A percentile compares a stretch with the other conserved stretches of the same genome.
Conservation (phyloP, 148 eudicot genomes). For the Spergularia bocconei region DNA sequence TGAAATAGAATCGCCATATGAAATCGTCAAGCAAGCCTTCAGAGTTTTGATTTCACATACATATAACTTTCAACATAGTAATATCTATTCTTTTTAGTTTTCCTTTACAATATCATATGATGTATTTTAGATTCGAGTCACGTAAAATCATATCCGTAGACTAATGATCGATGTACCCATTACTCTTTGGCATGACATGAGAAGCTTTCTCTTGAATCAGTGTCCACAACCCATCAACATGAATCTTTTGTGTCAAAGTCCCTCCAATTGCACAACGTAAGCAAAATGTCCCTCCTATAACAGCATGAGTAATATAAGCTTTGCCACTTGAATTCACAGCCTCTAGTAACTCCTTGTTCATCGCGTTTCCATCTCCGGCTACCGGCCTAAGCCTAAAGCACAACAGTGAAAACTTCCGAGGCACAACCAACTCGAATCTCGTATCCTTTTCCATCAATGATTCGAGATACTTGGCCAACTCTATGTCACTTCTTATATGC, state of each 20-base stretch:
- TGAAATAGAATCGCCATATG: too few relatives aligned
- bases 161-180: not conserved
- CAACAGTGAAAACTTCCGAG: constrained; percentile 35
- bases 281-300: constrained; percentile 31
- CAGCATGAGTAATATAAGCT: constrained; percentile 46
- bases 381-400: constrained; percentile 35
- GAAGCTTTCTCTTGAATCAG: constrained; percentile 36
- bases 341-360: constrained; percentile 39
- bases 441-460: constrained; percentile 27
- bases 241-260: constrained; percentile 40
- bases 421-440: constrained; percentile 41
- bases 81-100: too few relatives aligned
- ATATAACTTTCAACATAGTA: too few relatives aligned
- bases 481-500: constrained; percentile 41
- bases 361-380: not conserved
- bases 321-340: constrained; percentile 40
- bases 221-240: constrained; percentile 37
- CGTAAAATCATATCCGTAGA: too few relatives aligned
- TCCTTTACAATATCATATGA: too few relatives aligned
- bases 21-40: too few relatives aligned
- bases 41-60: too few relatives aligned
- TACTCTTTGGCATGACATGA: not conserved
- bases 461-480: constrained; percentile 39
- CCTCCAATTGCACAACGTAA: constrained; percentile 49
- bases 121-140: too few relatives aligned